Evolutionary conservation across 1,139 yeast species (phyloP).

Genomic region (Schwanniomyces etchellsii): DNA sequence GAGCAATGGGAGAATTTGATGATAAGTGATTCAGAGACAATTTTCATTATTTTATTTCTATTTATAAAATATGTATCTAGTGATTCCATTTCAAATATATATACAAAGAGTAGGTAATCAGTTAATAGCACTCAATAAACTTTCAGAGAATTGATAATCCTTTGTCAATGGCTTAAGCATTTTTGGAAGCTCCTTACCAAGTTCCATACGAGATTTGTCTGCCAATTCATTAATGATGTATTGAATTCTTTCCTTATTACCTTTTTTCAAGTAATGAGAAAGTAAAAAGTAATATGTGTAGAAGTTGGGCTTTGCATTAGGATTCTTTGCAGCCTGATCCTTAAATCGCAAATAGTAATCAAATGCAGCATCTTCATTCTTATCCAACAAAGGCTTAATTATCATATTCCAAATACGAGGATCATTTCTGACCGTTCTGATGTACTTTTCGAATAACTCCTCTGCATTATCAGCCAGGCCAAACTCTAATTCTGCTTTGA

Average conservation of each 20-base stretch:
- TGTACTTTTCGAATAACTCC: slow-evolving; percentile 40
- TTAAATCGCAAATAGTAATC: slow-evolving; percentile 30
- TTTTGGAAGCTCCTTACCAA: slow-evolving; percentile 38
- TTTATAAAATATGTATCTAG: slow-evolving; percentile 1
- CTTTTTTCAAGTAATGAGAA: slow-evolving; percentile 31
- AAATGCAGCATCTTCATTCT: slow-evolving; percentile 33
- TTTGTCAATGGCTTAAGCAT: slow-evolving; percentile 12
- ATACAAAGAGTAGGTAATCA: neutral
- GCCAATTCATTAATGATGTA: slow-evolving; percentile 32
- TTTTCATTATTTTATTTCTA: slow-evolving; percentile 1
- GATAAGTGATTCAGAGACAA: slow-evolving; percentile 4
- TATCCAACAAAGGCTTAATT: slow-evolving; percentile 42
- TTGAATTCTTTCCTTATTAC: slow-evolving; percentile 28
- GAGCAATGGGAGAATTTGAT: slow-evolving; percentile 40
- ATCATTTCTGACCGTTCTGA: slow-evolving; percentile 22
- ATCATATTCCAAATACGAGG: slow-evolving; percentile 57
- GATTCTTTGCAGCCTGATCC: slow-evolving; percentile 14
- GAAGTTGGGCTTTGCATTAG: slow-evolving; percentile 39
- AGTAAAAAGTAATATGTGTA: slow-evolving; percentile 56
- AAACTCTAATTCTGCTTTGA: slow-evolving; percentile 48
- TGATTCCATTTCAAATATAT: neutral
- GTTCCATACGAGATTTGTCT: slow-evolving; percentile 18
- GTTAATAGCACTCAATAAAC: slow-evolving; percentile 6
- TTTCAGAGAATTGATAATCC: slow-evolving; percentile 8
- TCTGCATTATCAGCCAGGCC: slow-evolving; percentile 49